A percentile compares a stretch with the other conserved stretches of the same genome.
Evolutionary conservation across 2,329 filamentous ascomycete genomes (phyloP).

Genomic region (Xylaria polymorpha): DNA sequence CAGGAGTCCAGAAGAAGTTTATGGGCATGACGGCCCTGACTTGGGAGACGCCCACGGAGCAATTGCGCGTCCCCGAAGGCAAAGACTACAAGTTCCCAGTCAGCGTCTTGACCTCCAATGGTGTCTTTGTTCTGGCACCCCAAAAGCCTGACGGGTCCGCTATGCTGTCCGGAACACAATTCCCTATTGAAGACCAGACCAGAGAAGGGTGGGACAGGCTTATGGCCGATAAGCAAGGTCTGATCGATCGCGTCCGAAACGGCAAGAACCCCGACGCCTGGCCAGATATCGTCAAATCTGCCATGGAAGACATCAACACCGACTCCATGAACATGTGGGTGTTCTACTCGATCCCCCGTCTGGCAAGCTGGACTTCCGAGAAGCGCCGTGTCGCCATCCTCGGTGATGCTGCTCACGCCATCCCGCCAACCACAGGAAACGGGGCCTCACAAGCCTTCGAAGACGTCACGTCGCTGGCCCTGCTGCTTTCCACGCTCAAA

Average conservation of each 20-base stretch:
- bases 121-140: slow-evolving; percentile 39
- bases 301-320: slow-evolving; percentile 34
- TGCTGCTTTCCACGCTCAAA: too few species aligned
- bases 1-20: slow-evolving; percentile 61
- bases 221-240: slow-evolving; percentile 38
- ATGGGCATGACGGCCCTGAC: slow-evolving; percentile 58
- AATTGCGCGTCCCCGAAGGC: slow-evolving; percentile 35
- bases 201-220: slow-evolving; percentile 35
- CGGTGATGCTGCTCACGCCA: neutral
- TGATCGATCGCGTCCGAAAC: slow-evolving; percentile 14
- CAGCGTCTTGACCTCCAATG: slow-evolving; percentile 33
- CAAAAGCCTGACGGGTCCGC: slow-evolving; percentile 38
- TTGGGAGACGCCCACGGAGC: slow-evolving; percentile 33
- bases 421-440: too few species aligned
- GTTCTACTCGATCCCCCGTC: slow-evolving; percentile 36
- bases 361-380: slow-evolving; percentile 33
- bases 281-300: slow-evolving; percentile 37
- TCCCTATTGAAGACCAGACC: slow-evolving; percentile 27
- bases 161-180: slow-evolving; percentile 38
- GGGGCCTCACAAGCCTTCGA: too few species aligned
- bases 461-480: too few species aligned
- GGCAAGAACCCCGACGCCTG: slow-evolving; percentile 26
- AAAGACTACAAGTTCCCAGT: slow-evolving; percentile 39
- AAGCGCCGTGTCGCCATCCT: slow-evolving; percentile 17
- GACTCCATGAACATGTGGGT: slow-evolving; percentile 39